A percentile compares a stretch with the other conserved stretches of the same genome.
Evolutionary conservation across 1,139 yeast species (phyloP).

Genomic region (Geotrichum candidum): DNA sequence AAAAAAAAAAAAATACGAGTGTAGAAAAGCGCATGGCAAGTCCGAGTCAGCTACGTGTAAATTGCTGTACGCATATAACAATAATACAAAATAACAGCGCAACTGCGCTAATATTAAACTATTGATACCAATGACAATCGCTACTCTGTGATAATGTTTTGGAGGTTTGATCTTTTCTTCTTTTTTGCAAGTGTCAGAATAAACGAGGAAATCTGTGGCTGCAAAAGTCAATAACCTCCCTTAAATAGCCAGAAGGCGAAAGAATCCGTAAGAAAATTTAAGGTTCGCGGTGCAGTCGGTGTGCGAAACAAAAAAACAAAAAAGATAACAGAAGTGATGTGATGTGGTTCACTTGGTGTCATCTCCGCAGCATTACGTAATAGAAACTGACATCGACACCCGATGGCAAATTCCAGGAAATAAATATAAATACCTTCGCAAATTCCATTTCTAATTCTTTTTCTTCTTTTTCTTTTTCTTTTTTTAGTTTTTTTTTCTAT

Average conservation of each 20-base stretch:
- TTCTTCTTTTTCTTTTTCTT: not conserved
- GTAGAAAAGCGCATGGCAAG: not conserved
- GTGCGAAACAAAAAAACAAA: slow-evolving; percentile 52
- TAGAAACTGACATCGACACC: not conserved
- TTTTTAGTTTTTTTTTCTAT: not conserved
- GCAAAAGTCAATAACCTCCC: not conserved
- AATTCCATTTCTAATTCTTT: not conserved
- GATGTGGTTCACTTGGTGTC: slow-evolving; percentile 37
- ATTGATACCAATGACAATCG: not conserved
- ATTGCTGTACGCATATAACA: not conserved
- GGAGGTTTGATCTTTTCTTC: not conserved
- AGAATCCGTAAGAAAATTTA: not conserved
- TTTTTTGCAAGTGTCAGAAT: not conserved
- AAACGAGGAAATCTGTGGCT: not conserved
- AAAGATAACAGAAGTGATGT: not conserved
- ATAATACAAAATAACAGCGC: not conserved
- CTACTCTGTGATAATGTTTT: not conserved
- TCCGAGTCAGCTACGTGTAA: not conserved
- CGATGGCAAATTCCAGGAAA: not conserved
- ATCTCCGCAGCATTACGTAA: not conserved
- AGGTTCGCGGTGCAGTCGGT: not conserved
- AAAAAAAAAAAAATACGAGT: not conserved
- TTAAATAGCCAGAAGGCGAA: not conserved
- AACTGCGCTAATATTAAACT: not conserved
- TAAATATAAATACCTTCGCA: not conserved